These are phyloP conservation scores for Malassezia cuniculi DNA, from an alignment of 1,284 basidiomycete species.

Conservation along the genomic window DNA sequence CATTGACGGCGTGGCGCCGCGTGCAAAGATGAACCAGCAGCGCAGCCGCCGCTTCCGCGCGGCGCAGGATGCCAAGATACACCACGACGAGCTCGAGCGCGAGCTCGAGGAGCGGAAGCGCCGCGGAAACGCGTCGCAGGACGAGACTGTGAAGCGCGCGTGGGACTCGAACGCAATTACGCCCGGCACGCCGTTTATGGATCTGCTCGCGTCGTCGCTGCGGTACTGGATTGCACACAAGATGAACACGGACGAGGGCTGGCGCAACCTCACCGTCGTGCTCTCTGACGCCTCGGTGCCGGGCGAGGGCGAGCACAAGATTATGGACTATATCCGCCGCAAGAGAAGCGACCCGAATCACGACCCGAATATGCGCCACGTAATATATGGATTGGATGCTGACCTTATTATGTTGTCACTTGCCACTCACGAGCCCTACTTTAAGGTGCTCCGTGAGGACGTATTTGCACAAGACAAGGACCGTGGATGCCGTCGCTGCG, in stretches of 20 bases:
- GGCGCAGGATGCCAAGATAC: conserved; percentile 84
- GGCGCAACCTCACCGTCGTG: conserved; percentile 71
- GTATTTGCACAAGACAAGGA: conserved; percentile 70
- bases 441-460: conserved; percentile 92
- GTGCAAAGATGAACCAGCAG: conserved; percentile 99
- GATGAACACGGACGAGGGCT: conserved; percentile 85
- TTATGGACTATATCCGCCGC: conserved; percentile 94
- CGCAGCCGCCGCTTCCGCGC: conserved; percentile 88
- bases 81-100: conserved; percentile 70
- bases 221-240: conserved; percentile 95
- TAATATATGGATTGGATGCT: conserved; percentile 96
- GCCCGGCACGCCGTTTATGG: conserved; percentile 96
- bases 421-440: conserved; percentile 94
- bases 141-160: conserved; percentile 67
- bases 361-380: conserved; percentile 88
- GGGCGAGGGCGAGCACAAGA: conserved; percentile 98
- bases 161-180: conserved; percentile 99
- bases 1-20: conserved; percentile 93
- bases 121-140: conserved; percentile 71
- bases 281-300: conserved; percentile 95
- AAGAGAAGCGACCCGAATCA: conserved; percentile 74
- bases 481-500: conserved; percentile 67
- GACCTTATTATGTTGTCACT: conserved; percentile 98
- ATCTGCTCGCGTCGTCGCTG: conserved; percentile 69
- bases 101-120: conserved; percentile 75